Evolutionary conservation across 2,329 filamentous ascomycete genomes (phyloP), one percentile per base, ranked within the genome.

Genomic region (Fusarium clavum): DNA sequence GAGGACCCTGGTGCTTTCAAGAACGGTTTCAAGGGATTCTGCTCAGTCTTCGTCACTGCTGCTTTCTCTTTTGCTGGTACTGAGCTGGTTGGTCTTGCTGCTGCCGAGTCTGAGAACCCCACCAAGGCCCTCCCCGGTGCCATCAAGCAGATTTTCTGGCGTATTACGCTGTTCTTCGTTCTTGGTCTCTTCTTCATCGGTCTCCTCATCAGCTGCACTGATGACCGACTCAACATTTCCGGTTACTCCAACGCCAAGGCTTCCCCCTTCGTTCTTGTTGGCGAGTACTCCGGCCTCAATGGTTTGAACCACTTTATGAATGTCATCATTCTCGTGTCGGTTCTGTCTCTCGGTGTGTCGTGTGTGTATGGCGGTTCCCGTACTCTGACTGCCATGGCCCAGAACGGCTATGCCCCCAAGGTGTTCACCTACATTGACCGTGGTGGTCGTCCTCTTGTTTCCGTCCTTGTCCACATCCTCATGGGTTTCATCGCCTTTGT

Each of bases 81-180:
- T 5, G 90, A 92, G 76, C 82, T 91, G 6, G 90, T 92, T 55
- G 91, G 90, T 75, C 85, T 93, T 14, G 90, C 90, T 7, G 91
- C 91, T 16, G 91, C 90, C 22, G 91, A 93, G 79, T 88, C 90
- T 0, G 81, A 79, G 8, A 91, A 92, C 74, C 91, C 91, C 2
- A 85, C 88, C 64, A 89, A 92, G 77, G 88, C 90, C 3, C 85
- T 97, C 2, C 93, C 93, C 1, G 90, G 89, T 13, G 93, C 93
- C 4, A 89, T 94, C 76, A 94, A 94, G 82, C 92, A 94, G 79
- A 91, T 85, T 29, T 85, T 85, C 72, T 85, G 83, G 83, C 82
- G 83, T 75, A 84, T 85, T 60, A 83, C 82, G 20, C 77, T 85
- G 52, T 86, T 86, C 72, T 86, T 85, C 69, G 77, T 86, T 56